Base-by-base conservation (phyloP, 495 filamentous ascomycete species). In the Penicillium lagena region DNA sequence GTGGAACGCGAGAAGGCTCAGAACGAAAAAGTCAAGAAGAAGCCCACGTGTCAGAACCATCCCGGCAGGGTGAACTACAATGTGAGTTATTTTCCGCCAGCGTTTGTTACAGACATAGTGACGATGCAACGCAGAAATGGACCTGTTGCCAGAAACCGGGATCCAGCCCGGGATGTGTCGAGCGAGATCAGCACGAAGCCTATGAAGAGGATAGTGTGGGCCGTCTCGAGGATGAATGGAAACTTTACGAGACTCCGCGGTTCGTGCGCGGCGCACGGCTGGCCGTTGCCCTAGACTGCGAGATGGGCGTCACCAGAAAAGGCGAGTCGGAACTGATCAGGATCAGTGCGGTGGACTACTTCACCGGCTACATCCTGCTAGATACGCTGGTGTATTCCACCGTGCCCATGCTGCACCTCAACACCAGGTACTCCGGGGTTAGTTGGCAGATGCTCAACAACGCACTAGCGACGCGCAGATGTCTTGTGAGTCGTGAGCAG, bases 261-360 rank as follows among this genome's bases (percentile, higher is more conserved):
- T 9, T 14, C 1, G 30, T 29, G 12, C 28, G 13, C 13, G 37
- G 22, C 9, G 29, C 35, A 2, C 52, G 55, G 0, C 49, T 38
- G 6, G 67, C 65, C 1, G 56, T 77, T 7, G 71, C 63, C 7
- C 50, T 78, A n/a, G 68, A 75, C 53, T 77, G 74, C 47, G 73
- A 77, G 46, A 76, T 75, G 67, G 71, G 71, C 3, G 55, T 55
- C 0, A 35, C 64, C 1, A 11, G 36, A 0, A 36, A 42, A 9
- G 54, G 60, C 1, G 58, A 64, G 0, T 13, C 35, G 1, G 72
- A 77, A 13, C 58, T 79, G 0, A 64, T 76, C 32, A 62, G 62
- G 0, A 8, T 79, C 1, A 64, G 60, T 14, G 53, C 62, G 1
- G 42, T 77, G 7, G 75, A 79, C 42, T 68, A 66, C 40, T 62